Evolutionary conservation across 2,329 filamentous ascomycete genomes (phyloP).

Genomic region (Colletotrichum graminicola): DNA sequence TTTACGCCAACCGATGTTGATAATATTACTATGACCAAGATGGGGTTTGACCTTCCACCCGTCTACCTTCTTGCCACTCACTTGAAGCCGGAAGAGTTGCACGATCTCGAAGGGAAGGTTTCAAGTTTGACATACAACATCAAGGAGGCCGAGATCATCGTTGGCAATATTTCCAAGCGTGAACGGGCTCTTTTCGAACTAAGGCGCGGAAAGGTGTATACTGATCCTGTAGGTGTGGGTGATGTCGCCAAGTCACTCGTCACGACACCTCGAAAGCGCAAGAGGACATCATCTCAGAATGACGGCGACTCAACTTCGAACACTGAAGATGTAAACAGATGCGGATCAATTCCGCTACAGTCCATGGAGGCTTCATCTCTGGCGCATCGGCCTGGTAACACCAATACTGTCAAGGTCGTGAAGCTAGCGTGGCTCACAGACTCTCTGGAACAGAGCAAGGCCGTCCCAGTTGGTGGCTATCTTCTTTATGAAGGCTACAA

Average conservation of each 20-base stretch:
- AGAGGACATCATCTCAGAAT: constrained; percentile 40
- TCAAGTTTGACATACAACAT: constrained; percentile 77
- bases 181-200: constrained; percentile 84
- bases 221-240: constrained; percentile 59
- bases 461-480: constrained; percentile 65
- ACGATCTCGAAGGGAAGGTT: constrained; percentile 74
- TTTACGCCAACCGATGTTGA: too few relatives aligned
- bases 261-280: background rate
- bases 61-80: constrained; percentile 82
- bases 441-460: constrained; percentile 57
- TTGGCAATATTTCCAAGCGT: constrained; percentile 79
- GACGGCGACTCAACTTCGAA: constrained; percentile 45
- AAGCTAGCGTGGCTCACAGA: constrained; percentile 70
- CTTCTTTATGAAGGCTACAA: constrained; percentile 65
- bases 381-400: constrained; percentile 41
- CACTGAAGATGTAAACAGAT: constrained; percentile 11
- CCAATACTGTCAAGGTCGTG: constrained; percentile 62
- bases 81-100: constrained; percentile 72
- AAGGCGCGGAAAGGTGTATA: constrained; percentile 72
- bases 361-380: background rate
- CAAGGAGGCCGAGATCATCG: constrained; percentile 77
- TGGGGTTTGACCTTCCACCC: constrained; percentile 63
- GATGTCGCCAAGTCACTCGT: background rate
- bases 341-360: background rate
- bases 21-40: background rate